phyloP scores from a whole-genome alignment of 805 yeast species.

The Candida palmyrensis region DNA sequence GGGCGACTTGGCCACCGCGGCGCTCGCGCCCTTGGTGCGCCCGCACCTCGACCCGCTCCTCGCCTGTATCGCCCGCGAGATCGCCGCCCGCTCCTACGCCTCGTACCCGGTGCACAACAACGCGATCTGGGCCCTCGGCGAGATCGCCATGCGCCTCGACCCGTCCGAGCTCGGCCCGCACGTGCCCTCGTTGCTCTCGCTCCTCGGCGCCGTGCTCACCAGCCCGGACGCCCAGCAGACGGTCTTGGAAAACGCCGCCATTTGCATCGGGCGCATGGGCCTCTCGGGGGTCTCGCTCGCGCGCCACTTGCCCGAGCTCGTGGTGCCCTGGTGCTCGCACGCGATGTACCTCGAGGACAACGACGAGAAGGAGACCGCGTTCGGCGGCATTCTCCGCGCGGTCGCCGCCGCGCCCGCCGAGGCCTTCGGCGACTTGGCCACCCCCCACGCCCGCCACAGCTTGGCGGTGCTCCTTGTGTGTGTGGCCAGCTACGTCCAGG shows the following conservation, averaged over 20 bases:
- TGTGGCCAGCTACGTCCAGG: slow-evolving; percentile 50
- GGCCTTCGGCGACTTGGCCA: slow-evolving; percentile 47
- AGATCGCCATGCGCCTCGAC: slow-evolving; percentile 60
- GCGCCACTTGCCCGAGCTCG: slow-evolving; percentile 52
- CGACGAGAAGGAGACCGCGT: slow-evolving; percentile 84
- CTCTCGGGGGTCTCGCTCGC: slow-evolving; percentile 52
- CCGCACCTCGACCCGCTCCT: slow-evolving; percentile 51
- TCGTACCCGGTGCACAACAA: slow-evolving; percentile 72
- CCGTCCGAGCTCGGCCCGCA: slow-evolving; percentile 46
- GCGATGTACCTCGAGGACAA: slow-evolving; percentile 68
- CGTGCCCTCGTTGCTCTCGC: slow-evolving; percentile 46
- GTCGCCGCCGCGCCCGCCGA: slow-evolving; percentile 59
- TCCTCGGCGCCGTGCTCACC: slow-evolving; percentile 57
- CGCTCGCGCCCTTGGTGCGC: slow-evolving; percentile 39
- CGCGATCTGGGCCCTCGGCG: slow-evolving; percentile 93
- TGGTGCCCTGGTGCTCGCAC: slow-evolving; percentile 65
- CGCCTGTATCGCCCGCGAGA: slow-evolving; percentile 64
- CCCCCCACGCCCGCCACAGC: slow-evolving; percentile 39
- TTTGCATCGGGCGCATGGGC: slow-evolving; percentile 85
- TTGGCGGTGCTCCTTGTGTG: slow-evolving; percentile 54
- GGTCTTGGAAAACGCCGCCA: slow-evolving; percentile 81
- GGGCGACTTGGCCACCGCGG: slow-evolving; percentile 79
- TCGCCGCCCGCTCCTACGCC: slow-evolving; percentile 45
- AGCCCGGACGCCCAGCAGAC: slow-evolving; percentile 52
- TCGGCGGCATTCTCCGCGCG: slow-evolving; percentile 74